Base-by-base conservation (phyloP, 164 flowering plant genomes). In the Houttuynia cordata region DNA sequence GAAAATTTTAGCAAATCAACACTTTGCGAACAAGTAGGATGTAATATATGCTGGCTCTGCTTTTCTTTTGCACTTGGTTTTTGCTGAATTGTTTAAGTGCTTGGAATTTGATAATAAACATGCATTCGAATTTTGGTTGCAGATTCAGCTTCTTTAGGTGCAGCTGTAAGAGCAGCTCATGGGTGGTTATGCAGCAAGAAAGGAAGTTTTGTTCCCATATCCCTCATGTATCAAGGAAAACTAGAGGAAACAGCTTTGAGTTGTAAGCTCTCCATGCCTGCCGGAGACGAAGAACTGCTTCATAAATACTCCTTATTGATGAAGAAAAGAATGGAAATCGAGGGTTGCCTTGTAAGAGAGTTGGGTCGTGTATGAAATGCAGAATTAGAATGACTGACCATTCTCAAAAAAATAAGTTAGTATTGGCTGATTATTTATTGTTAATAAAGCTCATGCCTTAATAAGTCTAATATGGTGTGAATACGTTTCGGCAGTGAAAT, bases 131-230 rank as follows among this genome's bases (percentile, higher is more conserved):
- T 45, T 17, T 40, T 20, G 21, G 3, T 25, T 56, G 58, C 82
- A 92, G 98, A 89, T 78, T 90, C 99, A 0, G 99, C 99, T 55
- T 93, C 99, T 7, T 68, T 93, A 8, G 99, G 97, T 56, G 99
- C 88, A 56, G 96, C 99, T 40, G 55, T 93, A 63, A 79, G 96
- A 71, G 96, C 97, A 50, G 98, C 94, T 51, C 97, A 93, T 76
- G 98, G 98, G 22, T 93, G 96, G 97, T 60, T 90, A 49, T 93
- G 99, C 85, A 67, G 79, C 71, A 77, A 68, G 8, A 77, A 77
- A 41, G 84, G 84, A 10, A 64, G 72, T 51, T 88, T 93, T 58
- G 80, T 90, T 40, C 92, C 96, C 25, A 82, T 90, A 24, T 74
- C 84, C 52, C 15, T 55, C 71, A 58, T 93, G 82, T 93, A 90